phyloP scores from a whole-genome alignment of 2,329 filamentous ascomycete genomes.

The Chrysoporthe cubensis region DNA sequence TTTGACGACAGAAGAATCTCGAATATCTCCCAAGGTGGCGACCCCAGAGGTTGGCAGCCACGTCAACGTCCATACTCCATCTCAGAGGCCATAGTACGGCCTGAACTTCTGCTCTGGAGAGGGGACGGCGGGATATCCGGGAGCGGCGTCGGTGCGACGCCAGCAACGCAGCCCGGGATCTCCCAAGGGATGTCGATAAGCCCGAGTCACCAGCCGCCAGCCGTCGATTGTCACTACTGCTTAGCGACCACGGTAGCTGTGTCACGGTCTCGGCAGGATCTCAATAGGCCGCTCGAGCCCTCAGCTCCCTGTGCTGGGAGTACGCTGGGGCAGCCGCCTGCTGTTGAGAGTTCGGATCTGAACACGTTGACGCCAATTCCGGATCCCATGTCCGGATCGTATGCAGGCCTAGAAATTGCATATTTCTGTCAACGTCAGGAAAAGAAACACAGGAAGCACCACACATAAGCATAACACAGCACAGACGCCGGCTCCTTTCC shows the following conservation, averaged over 20 bases:
- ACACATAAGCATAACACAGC: neutral
- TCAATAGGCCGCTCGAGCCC: too few species aligned
- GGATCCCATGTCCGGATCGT: neutral
- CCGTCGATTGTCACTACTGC: slow-evolving; percentile 5
- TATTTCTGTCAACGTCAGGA: neutral
- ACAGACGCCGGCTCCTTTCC: neutral
- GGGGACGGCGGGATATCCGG: neutral
- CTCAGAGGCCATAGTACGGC: neutral
- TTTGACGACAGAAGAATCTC: neutral
- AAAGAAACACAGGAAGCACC: neutral
- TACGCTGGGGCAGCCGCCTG: too few species aligned
- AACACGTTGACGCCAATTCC: neutral
- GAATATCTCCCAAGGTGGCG: too few species aligned
- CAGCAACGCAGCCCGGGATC: neutral
- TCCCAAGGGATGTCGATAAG: neutral
- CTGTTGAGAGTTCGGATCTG: too few species aligned
- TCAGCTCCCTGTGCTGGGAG: neutral
- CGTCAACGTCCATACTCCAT: neutral
- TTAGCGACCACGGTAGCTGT: neutral
- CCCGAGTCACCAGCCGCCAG: neutral
- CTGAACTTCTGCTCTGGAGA: too few species aligned
- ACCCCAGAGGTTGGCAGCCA: too few species aligned
- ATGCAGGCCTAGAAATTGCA: neutral
- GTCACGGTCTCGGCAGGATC: slow-evolving; percentile 4
- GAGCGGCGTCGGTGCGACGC: too few species aligned